phyloP scores from a whole-genome alignment of 768 basidiomycete species.

The Pulveroboletus sp. region DNA sequence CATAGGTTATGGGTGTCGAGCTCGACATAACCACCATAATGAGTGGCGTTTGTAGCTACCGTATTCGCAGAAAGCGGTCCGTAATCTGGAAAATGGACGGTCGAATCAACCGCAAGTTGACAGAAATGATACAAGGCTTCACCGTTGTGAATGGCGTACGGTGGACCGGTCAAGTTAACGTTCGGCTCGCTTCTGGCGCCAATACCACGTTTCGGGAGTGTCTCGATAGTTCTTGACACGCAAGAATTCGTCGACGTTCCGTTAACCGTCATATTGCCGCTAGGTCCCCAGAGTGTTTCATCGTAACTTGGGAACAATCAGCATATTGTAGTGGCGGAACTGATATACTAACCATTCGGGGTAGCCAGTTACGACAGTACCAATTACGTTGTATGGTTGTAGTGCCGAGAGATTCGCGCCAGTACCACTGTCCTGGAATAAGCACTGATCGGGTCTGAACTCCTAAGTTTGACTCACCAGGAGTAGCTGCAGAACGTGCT shows the following conservation, averaged over 20 bases:
- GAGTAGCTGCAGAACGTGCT: conserved; percentile 64
- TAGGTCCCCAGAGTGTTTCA: conserved; percentile 55
- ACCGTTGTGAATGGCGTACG: too few relatives aligned
- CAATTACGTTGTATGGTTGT: too few relatives aligned
- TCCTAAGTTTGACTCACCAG: conserved; percentile 35
- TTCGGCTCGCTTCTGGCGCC: conserved; percentile 48
- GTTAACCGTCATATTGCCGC: too few relatives aligned
- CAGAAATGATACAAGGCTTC: conserved; percentile 3
- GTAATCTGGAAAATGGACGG: conserved; percentile 34
- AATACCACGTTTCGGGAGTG: conserved; percentile 41
- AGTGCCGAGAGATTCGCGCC: too few relatives aligned
- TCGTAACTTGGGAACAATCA: conserved; percentile 49
- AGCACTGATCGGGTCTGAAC: neutral
- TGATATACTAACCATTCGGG: conserved; percentile 57
- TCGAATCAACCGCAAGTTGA: neutral
- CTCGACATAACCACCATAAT: too few relatives aligned
- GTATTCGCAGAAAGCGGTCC: conserved; percentile 52
- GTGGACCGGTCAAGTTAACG: conserved; percentile 54
- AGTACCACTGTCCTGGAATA: too few relatives aligned
- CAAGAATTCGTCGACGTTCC: conserved; percentile 55
- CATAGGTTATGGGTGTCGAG: conserved; percentile 70
- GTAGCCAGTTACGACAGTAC: too few relatives aligned
- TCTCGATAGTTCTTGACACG: conserved; percentile 6
- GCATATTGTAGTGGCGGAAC: neutral
- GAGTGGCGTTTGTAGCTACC: conserved; percentile 74